phyloP scores from a whole-genome alignment of 2,329 filamentous ascomycete species.

The Trichoderma atroviride region DNA sequence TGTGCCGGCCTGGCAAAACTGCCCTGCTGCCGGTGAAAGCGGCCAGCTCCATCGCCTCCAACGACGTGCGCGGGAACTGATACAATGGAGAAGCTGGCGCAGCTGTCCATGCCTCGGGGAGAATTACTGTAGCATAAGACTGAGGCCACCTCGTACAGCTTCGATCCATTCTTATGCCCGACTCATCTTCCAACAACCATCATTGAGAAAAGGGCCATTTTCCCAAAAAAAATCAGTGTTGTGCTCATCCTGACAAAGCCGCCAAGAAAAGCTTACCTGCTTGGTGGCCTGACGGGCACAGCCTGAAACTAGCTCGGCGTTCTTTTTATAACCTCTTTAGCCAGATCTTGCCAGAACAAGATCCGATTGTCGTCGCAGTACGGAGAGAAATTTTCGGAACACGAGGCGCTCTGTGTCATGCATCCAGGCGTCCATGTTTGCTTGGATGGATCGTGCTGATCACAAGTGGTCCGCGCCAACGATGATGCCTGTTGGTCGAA shows the following conservation, averaged over 20 bases:
- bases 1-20: not conserved
- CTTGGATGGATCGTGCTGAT: slow-evolving; percentile 2
- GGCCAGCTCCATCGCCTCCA: not conserved
- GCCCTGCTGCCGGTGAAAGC: slow-evolving; percentile 17
- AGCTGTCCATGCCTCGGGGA: not conserved
- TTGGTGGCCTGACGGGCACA: slow-evolving; percentile 10
- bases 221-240: not conserved
- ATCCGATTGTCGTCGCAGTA: not conserved
- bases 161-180: not conserved
- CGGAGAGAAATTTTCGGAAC: slow-evolving; percentile 5
- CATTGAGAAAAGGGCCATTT: not conserved
- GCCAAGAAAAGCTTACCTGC: not conserved
- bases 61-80: not conserved
- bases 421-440: not conserved
- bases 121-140: not conserved
- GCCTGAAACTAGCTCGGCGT: not conserved
- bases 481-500: not conserved
- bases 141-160: not conserved
- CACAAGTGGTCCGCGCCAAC: not conserved
- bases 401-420: slow-evolving; percentile 13
- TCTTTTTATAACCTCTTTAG: slow-evolving; percentile 20
- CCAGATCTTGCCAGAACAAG: slow-evolving; percentile 10
- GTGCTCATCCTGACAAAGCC: not conserved
- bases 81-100: not conserved
- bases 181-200: not conserved